A percentile compares a stretch with the other conserved stretches of the same genome.
phyloP scores from a whole-genome alignment of 257 asterid genomes.

The Anisodus acutangulus region DNA sequence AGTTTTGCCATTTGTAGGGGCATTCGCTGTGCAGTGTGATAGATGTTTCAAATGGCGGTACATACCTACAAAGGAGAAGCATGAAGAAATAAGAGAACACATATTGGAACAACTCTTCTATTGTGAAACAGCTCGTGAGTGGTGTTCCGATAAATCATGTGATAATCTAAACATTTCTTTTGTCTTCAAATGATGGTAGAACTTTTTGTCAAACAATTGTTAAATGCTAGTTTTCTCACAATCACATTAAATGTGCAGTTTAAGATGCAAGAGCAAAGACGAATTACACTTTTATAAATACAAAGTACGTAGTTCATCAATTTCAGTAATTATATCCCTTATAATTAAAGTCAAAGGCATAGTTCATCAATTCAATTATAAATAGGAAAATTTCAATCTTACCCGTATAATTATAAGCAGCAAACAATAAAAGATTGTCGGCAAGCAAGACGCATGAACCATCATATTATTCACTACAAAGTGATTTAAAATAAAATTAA shows the following conservation, averaged over 20 bases:
- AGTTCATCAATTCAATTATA: too few relatives aligned
- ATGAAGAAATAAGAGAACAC: constrained; percentile 81
- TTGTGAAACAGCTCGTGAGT: constrained; percentile 72
- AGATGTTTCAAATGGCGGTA: constrained; percentile 88
- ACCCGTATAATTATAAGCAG: too few relatives aligned
- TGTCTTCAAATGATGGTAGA: neutral
- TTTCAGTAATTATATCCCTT: too few relatives aligned
- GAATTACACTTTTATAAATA: too few relatives aligned
- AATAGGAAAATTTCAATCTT: too few relatives aligned
- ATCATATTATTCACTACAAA: too few relatives aligned
- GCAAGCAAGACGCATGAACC: too few relatives aligned
- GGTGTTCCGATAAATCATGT: constrained; percentile 69
- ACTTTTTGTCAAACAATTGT: neutral
- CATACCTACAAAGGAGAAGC: constrained; percentile 76
- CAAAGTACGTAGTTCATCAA: too few relatives aligned
- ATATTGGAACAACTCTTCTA: constrained; percentile 66
- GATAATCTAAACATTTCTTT: neutral
- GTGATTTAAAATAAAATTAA: too few relatives aligned
- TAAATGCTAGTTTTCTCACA: neutral
- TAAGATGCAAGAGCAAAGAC: neutral
- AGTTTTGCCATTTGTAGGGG: constrained; percentile 68
- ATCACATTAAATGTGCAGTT: neutral
- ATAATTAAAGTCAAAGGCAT: too few relatives aligned
- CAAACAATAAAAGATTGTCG: too few relatives aligned
- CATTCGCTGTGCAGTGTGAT: constrained; percentile 71